Evolutionary conservation across 768 basidiomycete species (phyloP).

Genomic region (Lentinula raphanica): DNA sequence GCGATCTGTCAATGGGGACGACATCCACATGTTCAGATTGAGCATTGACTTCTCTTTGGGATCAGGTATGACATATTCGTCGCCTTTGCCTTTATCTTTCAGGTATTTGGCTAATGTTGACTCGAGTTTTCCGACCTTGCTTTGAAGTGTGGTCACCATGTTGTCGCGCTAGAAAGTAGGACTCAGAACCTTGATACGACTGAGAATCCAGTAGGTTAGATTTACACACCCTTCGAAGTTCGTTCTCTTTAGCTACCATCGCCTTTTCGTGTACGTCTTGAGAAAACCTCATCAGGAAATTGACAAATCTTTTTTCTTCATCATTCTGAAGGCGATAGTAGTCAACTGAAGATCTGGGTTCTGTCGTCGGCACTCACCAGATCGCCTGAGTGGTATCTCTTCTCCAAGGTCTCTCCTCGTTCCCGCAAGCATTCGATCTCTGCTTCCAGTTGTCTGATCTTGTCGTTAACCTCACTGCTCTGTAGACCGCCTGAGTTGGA

Average conservation of each 20-base stretch:
- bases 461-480: neutral
- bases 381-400: constrained; percentile 40
- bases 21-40: constrained; percentile 6
- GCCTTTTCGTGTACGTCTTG: constrained; percentile 48
- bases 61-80: neutral
- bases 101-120: constrained; percentile 2
- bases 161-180: constrained; percentile 3
- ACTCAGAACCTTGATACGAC: neutral
- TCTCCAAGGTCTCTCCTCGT: constrained; percentile 23
- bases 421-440: constrained; percentile 9
- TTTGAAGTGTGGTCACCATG: neutral
- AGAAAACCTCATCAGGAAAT: constrained; percentile 37
- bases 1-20: neutral
- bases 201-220: neutral
- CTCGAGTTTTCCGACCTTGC: constrained; percentile 3
- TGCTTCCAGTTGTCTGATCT: constrained; percentile 1
- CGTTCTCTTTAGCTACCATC: constrained; percentile 49
- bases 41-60: constrained; percentile 2
- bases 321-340: constrained; percentile 2
- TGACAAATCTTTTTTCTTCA: constrained; percentile 43
- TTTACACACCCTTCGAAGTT: constrained; percentile 28
- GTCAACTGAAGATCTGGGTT: neutral
- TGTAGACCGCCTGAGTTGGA: too few species aligned
- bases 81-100: neutral
- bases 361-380: constrained; percentile 31